These are phyloP conservation scores for Metschnikowia drakensbergensis DNA, from an alignment of 805 yeast genomes.

Conservation along the genomic window DNA sequence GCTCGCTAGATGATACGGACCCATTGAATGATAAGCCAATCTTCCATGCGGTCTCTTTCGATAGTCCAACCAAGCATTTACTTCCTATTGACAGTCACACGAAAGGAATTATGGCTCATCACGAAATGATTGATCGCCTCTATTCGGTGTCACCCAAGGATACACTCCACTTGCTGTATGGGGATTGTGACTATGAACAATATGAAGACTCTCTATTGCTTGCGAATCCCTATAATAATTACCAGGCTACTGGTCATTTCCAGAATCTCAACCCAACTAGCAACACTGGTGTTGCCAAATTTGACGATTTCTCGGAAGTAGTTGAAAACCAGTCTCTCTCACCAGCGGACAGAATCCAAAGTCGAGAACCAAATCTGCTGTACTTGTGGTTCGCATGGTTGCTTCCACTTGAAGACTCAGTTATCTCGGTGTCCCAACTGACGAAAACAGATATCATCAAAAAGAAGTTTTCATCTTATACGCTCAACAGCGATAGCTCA, in stretches of 20 bases:
- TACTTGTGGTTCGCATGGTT: conserved; percentile 7
- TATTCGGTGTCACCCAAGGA: conserved; percentile 41
- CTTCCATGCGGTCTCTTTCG: conserved; percentile 12
- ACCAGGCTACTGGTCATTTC: neutral
- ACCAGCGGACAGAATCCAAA: neutral
- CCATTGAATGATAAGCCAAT: conserved; percentile 5
- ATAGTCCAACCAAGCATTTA: neutral
- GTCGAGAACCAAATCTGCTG: neutral
- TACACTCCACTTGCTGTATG: conserved; percentile 28
- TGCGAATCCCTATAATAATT: neutral
- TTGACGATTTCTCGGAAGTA: neutral
- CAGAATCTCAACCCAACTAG: neutral
- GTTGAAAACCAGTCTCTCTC: neutral
- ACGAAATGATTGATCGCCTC: conserved; percentile 24
- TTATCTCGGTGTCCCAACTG: neutral
- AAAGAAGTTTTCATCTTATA: conserved; percentile 20
- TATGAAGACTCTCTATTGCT: neutral
- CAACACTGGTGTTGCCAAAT: neutral
- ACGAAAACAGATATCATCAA: conserved; percentile 12
- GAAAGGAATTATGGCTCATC: conserved; percentile 6
- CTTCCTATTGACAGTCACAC: neutral
- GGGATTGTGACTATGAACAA: neutral
- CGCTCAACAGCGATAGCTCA: conserved; percentile 17
- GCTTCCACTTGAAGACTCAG: conserved; percentile 1
- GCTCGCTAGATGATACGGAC: neutral